Base-by-base conservation (phyloP, 352 stramenopile species). In the Nothophytophthora sp. region DNA sequence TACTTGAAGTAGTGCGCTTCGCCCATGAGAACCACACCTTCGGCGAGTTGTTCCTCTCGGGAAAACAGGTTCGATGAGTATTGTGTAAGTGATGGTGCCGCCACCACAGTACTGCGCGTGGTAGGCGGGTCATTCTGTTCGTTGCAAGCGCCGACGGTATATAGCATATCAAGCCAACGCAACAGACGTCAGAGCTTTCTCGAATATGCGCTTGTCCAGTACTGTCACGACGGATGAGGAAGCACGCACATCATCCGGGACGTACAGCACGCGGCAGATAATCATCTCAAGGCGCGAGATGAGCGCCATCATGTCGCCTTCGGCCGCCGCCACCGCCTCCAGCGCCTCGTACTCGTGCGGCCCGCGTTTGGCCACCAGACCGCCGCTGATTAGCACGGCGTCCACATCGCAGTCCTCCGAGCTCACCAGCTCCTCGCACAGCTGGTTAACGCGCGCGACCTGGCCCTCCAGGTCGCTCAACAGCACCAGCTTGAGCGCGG, bases 271-370 rank as follows among this genome's bases (percentile, higher is more conserved):
- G 20, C 83, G 83, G 35, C 86, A 94, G 16, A 93, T 81, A 39
- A 96, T 89, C 66, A 85, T 91, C 51, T 96, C 86, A 29, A 96
- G 77, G 22, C 86, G 74, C 15, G 86, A 92, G 40, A 96, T 84
- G 38, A 94, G 65, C 58, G 86, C 81, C 77, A 90, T 94, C 83
- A 94, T 93, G 63, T 96, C 86, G 55, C 86, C 86, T 70, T 96
- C 85, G 19, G 82, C 85, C 4, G 81, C 79, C 3, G 81, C 81
- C 22, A 88, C 68, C 9, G 49, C 60, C 62, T 92, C 82, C 9
- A 81, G 65, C 32, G 63, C 55, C 10, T 77, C 67, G 56, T 90
- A 92, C 24, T 55, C 70, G 38, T 65, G 64, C 20, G 73, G 59
- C n/a, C 50, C 62, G 25, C 69, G 66, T 33, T 59, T 68, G 22